A percentile compares a stretch with the other conserved stretches of the same genome.
Conservation (phyloP, 2,329 filamentous ascomycete species). For the Colletotrichum sp. region DNA sequence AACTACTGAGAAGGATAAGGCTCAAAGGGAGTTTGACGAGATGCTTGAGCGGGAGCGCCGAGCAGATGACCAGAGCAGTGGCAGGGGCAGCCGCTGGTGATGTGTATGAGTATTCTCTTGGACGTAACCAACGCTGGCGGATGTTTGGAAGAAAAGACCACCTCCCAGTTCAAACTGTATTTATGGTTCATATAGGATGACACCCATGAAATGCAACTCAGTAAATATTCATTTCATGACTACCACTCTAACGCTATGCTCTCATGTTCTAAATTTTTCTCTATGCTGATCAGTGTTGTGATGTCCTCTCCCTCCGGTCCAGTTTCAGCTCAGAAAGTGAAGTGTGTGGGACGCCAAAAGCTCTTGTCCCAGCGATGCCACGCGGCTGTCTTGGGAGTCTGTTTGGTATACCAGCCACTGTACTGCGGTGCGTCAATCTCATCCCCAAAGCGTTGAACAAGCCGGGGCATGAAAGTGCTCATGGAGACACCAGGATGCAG, state of each 20-base stretch:
- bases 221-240: background rate
- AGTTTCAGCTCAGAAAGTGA: background rate
- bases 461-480: conserved; percentile 18
- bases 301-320: background rate
- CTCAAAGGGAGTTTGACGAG: conserved; percentile 56
- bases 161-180: background rate
- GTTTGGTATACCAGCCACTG: background rate
- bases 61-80: background rate
- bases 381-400: conserved; percentile 2
- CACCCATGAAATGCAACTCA: background rate
- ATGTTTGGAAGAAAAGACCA: background rate
- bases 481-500: conserved; percentile 11
- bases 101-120: background rate
- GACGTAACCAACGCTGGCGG: background rate
- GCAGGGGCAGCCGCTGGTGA: conserved; percentile 7
- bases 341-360: conserved; percentile 20
- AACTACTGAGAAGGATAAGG: conserved; percentile 44
- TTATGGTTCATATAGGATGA: background rate
- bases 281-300: background rate
- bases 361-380: conserved; percentile 18
- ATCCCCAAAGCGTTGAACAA: conserved; percentile 16
- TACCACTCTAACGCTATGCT: background rate
- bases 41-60: conserved; percentile 50
- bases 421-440: conserved; percentile 7
- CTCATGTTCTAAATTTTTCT: background rate